Conservation (phyloP, 2,329 filamentous ascomycete species). For the Apiospora arundinis region DNA sequence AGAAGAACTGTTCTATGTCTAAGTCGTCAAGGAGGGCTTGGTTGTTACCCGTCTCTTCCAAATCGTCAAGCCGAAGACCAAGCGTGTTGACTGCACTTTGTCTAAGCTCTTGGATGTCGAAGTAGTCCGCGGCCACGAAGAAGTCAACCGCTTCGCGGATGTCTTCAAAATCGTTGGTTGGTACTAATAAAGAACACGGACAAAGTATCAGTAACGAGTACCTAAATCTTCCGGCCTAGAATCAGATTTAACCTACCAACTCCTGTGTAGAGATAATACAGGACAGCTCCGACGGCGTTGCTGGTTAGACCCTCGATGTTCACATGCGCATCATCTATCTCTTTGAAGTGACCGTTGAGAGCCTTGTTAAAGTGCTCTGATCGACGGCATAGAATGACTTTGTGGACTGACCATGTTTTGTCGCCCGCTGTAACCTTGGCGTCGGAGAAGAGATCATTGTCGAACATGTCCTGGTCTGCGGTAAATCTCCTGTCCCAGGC, state of each 20-base stretch:
- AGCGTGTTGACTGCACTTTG: fast-evolving
- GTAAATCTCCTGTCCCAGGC: neutral
- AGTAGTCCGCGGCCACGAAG: neutral
- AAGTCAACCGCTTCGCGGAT: neutral
- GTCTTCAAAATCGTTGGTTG: neutral
- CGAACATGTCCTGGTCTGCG: neutral
- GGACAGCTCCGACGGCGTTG: neutral
- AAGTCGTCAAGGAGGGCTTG: neutral
- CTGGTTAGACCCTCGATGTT: neutral
- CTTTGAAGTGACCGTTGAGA: conserved; percentile 18
- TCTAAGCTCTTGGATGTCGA: neutral
- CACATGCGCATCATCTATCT: neutral
- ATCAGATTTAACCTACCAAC: neutral
- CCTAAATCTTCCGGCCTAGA: too few relatives aligned
- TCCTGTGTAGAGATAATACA: conserved; percentile 1
- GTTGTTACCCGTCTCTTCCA: neutral
- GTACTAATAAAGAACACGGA: neutral
- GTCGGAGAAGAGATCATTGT: conserved; percentile 23
- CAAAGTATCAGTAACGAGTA: neutral
- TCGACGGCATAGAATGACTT: conserved; percentile 23
- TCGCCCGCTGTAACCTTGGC: conserved; percentile 22
- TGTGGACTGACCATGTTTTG: conserved; percentile 27
- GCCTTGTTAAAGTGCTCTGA: conserved; percentile 25
- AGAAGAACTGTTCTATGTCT: neutral
- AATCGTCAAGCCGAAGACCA: fast-evolving